Evolutionary conservation across 1,284 basidiomycete species (phyloP), one percentile per base, ranked within the genome.

Genomic region (Ustilago cynodontis): DNA sequence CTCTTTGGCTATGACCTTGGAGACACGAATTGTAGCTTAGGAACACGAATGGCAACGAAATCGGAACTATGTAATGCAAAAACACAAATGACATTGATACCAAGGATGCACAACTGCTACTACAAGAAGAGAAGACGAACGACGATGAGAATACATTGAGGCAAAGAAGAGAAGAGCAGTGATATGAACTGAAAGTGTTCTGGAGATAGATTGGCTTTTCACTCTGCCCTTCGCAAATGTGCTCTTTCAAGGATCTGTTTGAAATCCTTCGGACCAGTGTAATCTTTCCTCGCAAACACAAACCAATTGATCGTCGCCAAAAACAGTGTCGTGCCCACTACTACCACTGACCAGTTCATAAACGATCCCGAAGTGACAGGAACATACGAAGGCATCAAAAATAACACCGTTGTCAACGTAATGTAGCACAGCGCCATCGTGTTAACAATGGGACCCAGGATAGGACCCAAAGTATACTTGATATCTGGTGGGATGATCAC

Each of bases 321-420:
- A 2, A 65, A 6, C 3, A 65, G 6, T 0, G 65, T 61, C 2
- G 59, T 47, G 10, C 26, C 64, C 9, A 76, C 64, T 4, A 76
- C 73, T 10, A 68, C 69, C 2, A 76, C 65, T 3, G 64, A 59
- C 31, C 65, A 77, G 37, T 77, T 77, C 74, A 77, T 73, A 3
- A 51, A n/a, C 10, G 58, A 55, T 13, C 62, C 70, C n/a, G 61
- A 65, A 3, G 60, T 62, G 24, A 77, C 70, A 16, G 74, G 74
- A 11, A 68, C 56, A 22, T 62, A 60, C 2, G 51, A 51, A 2
- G 74, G 74, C 33, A 77, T 53, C 13, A 77, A 53, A 55, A 77
- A 77, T 10, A 77, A 52, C 20, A 77, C 74, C 2, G 65, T 72
- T 1, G 74, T 77, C 11, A 77, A n/a, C 1, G 28, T 24, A 41